Evolutionary conservation across 768 basidiomycete genomes (phyloP).

Genomic region (Kwoniella dendrophila): DNA sequence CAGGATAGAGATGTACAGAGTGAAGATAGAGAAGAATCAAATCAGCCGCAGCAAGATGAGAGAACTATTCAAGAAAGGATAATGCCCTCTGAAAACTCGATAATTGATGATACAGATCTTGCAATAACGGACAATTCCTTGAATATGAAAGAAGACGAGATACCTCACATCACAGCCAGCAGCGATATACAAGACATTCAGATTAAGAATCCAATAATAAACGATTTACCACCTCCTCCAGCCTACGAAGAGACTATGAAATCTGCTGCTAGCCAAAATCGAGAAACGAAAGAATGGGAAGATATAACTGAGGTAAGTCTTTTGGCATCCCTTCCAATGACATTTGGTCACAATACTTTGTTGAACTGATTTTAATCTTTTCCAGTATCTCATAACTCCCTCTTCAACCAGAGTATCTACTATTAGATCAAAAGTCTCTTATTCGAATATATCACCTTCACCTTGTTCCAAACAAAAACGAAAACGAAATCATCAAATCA

Average conservation of each 20-base stretch:
- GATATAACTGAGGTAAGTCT: conserved; percentile 15
- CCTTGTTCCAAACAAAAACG: background rate
- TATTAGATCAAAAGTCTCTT: background rate
- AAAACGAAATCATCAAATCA: background rate
- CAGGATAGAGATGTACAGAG: background rate
- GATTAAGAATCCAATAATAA: no score
- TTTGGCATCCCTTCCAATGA: background rate
- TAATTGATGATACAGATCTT: no score
- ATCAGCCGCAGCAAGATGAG: no score
- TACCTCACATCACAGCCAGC: background rate
- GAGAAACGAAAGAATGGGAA: conserved; percentile 19
- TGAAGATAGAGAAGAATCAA: no score
- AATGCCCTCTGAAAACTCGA: no score
- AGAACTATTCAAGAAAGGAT: no score
- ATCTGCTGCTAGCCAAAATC: background rate
- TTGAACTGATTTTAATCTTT: background rate
- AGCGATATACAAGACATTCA: background rate
- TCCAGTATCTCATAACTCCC: conserved; percentile 19
- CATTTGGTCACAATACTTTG: background rate
- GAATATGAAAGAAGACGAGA: no score
- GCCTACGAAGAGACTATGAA: conserved; percentile 26
- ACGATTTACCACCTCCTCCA: conserved; percentile 25
- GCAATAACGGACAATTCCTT: no score
- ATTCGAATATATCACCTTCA: background rate
- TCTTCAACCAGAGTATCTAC: conserved; percentile 11